These are phyloP conservation scores for Passiflora organensis DNA, from an alignment of 345 rosid genomes.

Conservation along the genomic window DNA sequence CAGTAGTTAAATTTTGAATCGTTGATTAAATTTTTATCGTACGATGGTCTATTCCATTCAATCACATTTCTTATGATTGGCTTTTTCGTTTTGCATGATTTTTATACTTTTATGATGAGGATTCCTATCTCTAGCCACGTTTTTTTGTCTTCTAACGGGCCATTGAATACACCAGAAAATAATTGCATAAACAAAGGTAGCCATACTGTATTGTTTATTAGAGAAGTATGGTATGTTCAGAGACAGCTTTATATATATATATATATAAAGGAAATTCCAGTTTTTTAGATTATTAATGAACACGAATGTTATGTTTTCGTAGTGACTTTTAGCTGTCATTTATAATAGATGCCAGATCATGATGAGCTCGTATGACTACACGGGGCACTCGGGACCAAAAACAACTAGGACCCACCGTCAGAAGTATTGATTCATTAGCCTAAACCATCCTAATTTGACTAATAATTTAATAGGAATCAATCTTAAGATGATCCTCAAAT, in stretches of 20 bases:
- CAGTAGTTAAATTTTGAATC: no score
- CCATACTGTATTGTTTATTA: neutral
- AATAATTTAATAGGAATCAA: constrained; percentile 5
- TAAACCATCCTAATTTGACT: neutral
- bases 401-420: constrained; percentile 6
- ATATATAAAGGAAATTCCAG: no score
- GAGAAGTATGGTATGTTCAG: neutral
- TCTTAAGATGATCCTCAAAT: neutral
- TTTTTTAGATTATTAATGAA: no score
- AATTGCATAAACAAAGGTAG: neutral
- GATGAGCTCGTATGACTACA: neutral
- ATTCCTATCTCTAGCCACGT: no score
- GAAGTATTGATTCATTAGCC: neutral
- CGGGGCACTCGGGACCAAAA: neutral
- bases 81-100: no score
- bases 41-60: no score
- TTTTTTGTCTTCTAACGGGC: no score
- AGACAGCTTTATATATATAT: no score
- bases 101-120: no score
- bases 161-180: neutral
- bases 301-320: neutral
- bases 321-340: constrained; percentile 17
- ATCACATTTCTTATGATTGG: no score
- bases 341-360: constrained; percentile 1
- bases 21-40: no score